Conservation (phyloP, 2,329 filamentous ascomycete species). For the Dendrostoma leiphaemia region DNA sequence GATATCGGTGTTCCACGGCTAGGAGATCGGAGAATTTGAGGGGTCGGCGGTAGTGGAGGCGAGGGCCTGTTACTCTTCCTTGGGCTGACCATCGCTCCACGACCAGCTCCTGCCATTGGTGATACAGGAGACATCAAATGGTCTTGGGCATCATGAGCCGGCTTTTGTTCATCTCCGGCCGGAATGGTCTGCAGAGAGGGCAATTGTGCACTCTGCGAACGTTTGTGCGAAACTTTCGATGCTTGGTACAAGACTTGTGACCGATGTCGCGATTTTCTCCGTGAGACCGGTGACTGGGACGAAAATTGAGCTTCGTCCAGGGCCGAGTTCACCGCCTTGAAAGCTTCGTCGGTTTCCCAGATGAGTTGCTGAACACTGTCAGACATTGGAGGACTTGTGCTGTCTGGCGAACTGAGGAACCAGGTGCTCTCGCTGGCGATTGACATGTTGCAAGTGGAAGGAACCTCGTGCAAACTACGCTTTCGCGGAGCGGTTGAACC, state of each 20-base stretch:
- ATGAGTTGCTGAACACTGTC: slow-evolving; percentile 45
- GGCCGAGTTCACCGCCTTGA: slow-evolving; percentile 42
- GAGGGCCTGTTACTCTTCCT: slow-evolving; percentile 9
- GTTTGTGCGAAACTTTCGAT: slow-evolving; percentile 6
- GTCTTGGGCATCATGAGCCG: neutral
- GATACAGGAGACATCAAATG: slow-evolving; percentile 12
- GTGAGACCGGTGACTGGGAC: slow-evolving; percentile 20
- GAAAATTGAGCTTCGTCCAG: slow-evolving; percentile 36
- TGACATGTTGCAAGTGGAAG: neutral
- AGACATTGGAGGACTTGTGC: slow-evolving; percentile 24
- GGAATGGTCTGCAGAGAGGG: slow-evolving; percentile 5
- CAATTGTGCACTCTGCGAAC: neutral
- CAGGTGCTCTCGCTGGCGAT: slow-evolving; percentile 5
- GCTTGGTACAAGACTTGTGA: slow-evolving; percentile 10
- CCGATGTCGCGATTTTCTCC: slow-evolving; percentile 2
- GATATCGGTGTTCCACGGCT: slow-evolving; percentile 7
- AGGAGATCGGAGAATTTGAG: slow-evolving; percentile 10
- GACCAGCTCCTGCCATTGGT: slow-evolving; percentile 7
- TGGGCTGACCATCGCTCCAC: slow-evolving; percentile 1
- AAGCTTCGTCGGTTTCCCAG: slow-evolving; percentile 48
- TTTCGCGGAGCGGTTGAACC: neutral
- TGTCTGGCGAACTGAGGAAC: neutral
- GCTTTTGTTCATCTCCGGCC: neutral
- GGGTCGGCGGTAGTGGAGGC: slow-evolving; percentile 1
- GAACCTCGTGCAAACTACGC: neutral